These are phyloP conservation scores for Panellus pusillus DNA, from an alignment of 768 basidiomycete species.

Conservation along the genomic window DNA sequence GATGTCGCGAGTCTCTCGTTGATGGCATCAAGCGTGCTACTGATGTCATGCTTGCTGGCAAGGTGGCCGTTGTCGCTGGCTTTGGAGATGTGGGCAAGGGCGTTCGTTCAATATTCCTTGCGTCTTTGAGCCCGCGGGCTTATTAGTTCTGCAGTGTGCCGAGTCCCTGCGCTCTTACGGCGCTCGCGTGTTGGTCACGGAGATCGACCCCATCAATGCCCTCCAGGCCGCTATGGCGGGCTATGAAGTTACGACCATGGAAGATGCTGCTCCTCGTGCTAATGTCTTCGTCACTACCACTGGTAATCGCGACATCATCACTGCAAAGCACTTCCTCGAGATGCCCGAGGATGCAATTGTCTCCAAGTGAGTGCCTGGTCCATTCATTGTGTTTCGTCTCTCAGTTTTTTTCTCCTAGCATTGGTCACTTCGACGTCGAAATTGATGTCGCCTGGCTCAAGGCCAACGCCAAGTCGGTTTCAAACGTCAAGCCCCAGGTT, in stretches of 20 bases:
- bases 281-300: constrained; percentile 99
- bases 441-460: constrained; percentile 99
- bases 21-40: constrained; percentile 99
- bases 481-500: constrained; percentile 98
- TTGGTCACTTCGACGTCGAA: constrained; percentile 85
- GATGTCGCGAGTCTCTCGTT: constrained; percentile 98
- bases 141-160: constrained; percentile 67
- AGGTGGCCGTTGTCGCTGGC: constrained; percentile 98
- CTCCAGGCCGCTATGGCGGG: constrained; percentile 99
- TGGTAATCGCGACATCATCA: constrained; percentile 98
- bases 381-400: constrained; percentile 1
- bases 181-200: constrained; percentile 92
- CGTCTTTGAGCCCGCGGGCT: not conserved
- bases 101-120: constrained; percentile 50
- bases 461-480: constrained; percentile 75
- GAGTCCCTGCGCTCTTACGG: constrained; percentile 98
- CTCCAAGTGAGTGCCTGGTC: constrained; percentile 69
- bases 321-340: constrained; percentile 81
- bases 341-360: constrained; percentile 99
- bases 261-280: constrained; percentile 84
- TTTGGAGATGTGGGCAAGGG: constrained; percentile 99
- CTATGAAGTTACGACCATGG: constrained; percentile 98
- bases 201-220: constrained; percentile 99
- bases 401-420: constrained; percentile 42
- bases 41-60: constrained; percentile 99